Percentiles rank a stretch among this genome's conserved stretches.
Evolutionary conservation across 345 rosid species (phyloP).

Genomic region (Arabidopsis thaliana): DNA sequence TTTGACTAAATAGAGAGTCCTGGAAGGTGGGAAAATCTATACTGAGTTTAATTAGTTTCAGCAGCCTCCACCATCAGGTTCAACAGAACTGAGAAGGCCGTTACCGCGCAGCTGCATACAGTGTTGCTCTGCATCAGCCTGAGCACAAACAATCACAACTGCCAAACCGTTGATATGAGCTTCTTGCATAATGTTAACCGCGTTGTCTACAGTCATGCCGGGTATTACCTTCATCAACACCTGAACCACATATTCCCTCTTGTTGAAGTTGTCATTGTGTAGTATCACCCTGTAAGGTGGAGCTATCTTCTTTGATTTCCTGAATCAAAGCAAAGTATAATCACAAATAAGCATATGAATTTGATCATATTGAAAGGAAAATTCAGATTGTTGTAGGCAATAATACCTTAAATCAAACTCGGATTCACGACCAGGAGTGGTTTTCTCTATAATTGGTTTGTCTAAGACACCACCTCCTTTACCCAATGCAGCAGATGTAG

Average conservation of each 20-base stretch:
- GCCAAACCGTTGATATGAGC: slow-evolving; percentile 90
- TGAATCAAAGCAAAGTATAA: slow-evolving; percentile 33
- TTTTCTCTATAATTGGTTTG: slow-evolving; percentile 71
- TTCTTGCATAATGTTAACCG: slow-evolving; percentile 97
- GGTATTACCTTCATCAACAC: slow-evolving; percentile 96
- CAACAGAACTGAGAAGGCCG: slow-evolving; percentile 90
- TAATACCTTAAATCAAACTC: slow-evolving; percentile 74
- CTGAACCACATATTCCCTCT: slow-evolving; percentile 90
- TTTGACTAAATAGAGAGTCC: slow-evolving; percentile 25
- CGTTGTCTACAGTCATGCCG: slow-evolving; percentile 92
- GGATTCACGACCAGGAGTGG: slow-evolving; percentile 75
- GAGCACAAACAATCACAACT: slow-evolving; percentile 88
- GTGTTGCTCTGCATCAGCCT: slow-evolving; percentile 93
- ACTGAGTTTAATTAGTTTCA: slow-evolving; percentile 42
- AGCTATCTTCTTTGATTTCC: slow-evolving; percentile 79
- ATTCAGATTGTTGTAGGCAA: neutral
- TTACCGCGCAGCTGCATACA: slow-evolving; percentile 97
- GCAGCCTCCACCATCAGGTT: slow-evolving; percentile 93
- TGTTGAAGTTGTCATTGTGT: slow-evolving; percentile 92
- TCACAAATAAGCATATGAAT: neutral
- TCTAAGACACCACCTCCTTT: slow-evolving; percentile 81
- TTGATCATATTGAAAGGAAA: neutral
- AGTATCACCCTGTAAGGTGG: slow-evolving; percentile 88
- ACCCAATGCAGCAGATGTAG: slow-evolving; percentile 55
- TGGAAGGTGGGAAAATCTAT: slow-evolving; percentile 28